Percentiles rank a stretch among this genome's conserved stretches.
Evolutionary conservation across 2,329 filamentous ascomycete genomes (phyloP).

Genomic region (Fusarium chaquense): DNA sequence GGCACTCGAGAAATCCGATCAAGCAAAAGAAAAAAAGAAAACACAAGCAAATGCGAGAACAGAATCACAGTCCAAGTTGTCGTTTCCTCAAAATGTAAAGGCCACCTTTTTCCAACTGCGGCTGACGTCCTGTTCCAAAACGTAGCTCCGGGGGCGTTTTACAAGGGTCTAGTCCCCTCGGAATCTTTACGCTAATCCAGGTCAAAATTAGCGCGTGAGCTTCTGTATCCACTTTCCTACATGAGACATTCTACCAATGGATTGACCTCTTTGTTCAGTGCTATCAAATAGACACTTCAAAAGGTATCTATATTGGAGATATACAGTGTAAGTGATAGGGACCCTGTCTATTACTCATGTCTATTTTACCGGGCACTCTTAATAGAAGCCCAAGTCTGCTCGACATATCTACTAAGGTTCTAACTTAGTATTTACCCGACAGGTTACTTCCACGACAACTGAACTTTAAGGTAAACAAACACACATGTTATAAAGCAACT

Average conservation of each 20-base stretch:
- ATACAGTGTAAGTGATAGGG: background rate
- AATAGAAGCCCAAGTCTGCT: background rate
- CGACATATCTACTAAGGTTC: too few species aligned
- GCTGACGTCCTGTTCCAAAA: conserved; percentile 40
- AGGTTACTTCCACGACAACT: background rate
- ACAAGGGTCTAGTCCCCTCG: conserved; percentile 30
- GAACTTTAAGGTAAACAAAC: background rate
- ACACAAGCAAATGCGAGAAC: conserved; percentile 31
- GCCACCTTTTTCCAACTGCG: conserved; percentile 44
- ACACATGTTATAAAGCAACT: background rate
- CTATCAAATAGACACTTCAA: background rate
- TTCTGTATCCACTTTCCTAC: background rate
- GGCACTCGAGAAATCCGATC: conserved; percentile 31
- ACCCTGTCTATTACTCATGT: too few species aligned
- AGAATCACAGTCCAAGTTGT: conserved; percentile 31
- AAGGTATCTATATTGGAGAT: too few species aligned
- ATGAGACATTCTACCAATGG: background rate
- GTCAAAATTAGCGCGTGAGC: conserved; percentile 8
- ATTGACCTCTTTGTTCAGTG: conserved; percentile 2
- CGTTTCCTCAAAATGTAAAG: conserved; percentile 31
- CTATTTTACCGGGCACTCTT: too few species aligned
- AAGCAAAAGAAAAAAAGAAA: conserved; percentile 26
- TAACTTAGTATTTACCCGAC: too few species aligned
- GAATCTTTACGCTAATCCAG: conserved; percentile 24
- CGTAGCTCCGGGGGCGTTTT: conserved; percentile 27